Evolutionary conservation across 768 basidiomycete genomes (phyloP).

Genomic region (Hortiboletus campestris): DNA sequence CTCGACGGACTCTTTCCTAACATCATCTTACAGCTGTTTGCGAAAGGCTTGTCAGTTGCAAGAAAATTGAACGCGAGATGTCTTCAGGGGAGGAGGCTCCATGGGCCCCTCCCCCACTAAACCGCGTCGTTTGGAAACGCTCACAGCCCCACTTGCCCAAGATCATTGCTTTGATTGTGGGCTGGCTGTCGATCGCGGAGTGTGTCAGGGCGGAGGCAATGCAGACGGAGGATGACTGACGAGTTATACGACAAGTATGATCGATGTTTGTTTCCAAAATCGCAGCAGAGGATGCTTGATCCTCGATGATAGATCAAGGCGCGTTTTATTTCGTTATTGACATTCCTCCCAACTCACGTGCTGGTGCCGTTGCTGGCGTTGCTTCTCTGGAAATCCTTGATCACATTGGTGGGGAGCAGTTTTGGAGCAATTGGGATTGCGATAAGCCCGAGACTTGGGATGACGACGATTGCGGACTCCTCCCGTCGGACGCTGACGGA

Average conservation of each 20-base stretch:
- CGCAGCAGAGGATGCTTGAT: constrained; percentile 95
- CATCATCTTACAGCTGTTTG: constrained; percentile 86
- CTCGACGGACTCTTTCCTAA: constrained; percentile 92
- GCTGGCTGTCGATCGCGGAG: constrained; percentile 87
- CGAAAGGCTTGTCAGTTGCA: too few species aligned
- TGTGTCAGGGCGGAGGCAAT: constrained; percentile 96
- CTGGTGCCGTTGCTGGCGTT: neutral
- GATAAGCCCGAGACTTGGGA: constrained; percentile 79
- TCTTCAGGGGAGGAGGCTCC: constrained; percentile 44
- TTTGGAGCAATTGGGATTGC: constrained; percentile 98
- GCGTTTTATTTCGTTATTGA: constrained; percentile 24
- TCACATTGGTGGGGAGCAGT: constrained; percentile 93
- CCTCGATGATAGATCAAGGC: constrained; percentile 93
- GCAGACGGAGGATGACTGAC: constrained; percentile 98
- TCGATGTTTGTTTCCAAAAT: constrained; percentile 93
- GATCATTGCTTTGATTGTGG: constrained; percentile 90
- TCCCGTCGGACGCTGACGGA: constrained; percentile 86
- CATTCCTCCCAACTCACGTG: neutral
- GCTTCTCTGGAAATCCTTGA: constrained; percentile 76
- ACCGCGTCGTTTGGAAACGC: constrained; percentile 94
- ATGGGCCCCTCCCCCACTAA: constrained; percentile 93
- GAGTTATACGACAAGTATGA: constrained; percentile 91
- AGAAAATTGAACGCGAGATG: too few species aligned
- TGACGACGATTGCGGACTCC: constrained; percentile 71
- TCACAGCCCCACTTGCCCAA: constrained; percentile 94